Base-by-base conservation (phyloP, 805 yeast species). In the Candida corydali region DNA sequence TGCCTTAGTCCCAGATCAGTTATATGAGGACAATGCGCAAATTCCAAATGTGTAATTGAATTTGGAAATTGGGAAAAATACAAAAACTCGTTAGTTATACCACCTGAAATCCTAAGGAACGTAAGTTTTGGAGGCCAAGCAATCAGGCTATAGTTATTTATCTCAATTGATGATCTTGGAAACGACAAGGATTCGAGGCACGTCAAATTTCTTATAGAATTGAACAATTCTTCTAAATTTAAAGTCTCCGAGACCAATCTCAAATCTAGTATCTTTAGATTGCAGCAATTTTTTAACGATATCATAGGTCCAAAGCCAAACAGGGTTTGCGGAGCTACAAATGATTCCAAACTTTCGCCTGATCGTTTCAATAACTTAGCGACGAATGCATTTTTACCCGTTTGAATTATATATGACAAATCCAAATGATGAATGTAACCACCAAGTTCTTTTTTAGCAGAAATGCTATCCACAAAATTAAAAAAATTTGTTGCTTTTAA, bases 271-370 rank as follows among this genome's bases (percentile, higher is more conserved):
- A 38, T 27, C 22, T 26, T 23, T 15, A 41, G 28, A 23, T 34
- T 26, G 2, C 15, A 63, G 55, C 98, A 93, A 29, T 80, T 67
- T 40, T 85, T 74, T 30, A 93, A 66, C 34, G 94, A 80, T n/a
- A 86, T 74, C 46, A 91, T 62, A 1, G 98, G 97, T 2, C 95
- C 84, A 34, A 80, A 73, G 0, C 98, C 98, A 65, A 93, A 91
- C 62, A 94, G 83, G 22, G 97, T 82, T 54, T 91, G 98, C 3
- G 98, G 96, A 0, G 98, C 96, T 6, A 84, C 74, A 49, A 93
- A 88, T 8, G 70, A 64, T 44, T 78, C 75, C 33, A 93, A 63
- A 26, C 69, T 73, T 14, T 70, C 56, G 7, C 88, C 75, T 37
- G 96, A 85, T 27, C 96, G 70, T 50, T 95, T 76, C 38, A 93